A percentile compares a stretch with the other conserved stretches of the same genome.
Evolutionary conservation across 2,329 filamentous ascomycete species (phyloP).

Genomic region (Pseudogymnoascus sp.): DNA sequence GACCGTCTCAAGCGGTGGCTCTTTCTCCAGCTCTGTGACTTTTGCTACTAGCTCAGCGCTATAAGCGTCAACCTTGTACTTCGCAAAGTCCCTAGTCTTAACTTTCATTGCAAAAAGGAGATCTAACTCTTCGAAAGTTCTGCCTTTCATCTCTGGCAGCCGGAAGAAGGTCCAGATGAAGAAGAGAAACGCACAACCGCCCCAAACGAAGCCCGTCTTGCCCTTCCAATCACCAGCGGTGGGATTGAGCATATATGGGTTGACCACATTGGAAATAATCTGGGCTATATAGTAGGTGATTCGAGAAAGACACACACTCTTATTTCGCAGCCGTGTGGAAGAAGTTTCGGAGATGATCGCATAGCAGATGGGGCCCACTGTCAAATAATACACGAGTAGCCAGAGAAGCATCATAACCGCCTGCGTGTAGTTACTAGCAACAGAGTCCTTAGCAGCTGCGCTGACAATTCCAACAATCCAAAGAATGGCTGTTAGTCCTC

Average conservation of each 20-base stretch:
- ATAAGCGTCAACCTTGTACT: constrained; percentile 16
- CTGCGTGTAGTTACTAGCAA: constrained; percentile 33
- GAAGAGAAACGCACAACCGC: constrained; percentile 36
- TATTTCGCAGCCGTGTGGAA: constrained; percentile 44
- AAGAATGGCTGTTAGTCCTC: constrained; percentile 32
- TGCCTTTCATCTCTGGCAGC: constrained; percentile 36
- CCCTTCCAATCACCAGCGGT: constrained; percentile 40
- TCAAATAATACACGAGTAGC: constrained; percentile 46
- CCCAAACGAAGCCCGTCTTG: constrained; percentile 40
- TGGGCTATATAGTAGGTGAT: constrained; percentile 40
- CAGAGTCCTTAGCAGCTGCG: constrained; percentile 29
- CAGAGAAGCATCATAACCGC: constrained; percentile 42
- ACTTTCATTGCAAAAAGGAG: constrained; percentile 34
- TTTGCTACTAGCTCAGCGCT: no score
- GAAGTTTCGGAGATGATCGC: constrained; percentile 44
- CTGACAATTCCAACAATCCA: constrained; percentile 37
- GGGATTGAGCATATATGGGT: constrained; percentile 41
- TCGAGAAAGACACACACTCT: constrained; percentile 46
- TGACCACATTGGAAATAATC: constrained; percentile 39
- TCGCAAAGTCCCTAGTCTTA: constrained; percentile 26
- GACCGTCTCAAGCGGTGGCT: no score
- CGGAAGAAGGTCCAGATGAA: constrained; percentile 39
- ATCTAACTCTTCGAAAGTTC: constrained; percentile 39
- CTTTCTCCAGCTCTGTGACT: no score
- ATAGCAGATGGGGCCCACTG: constrained; percentile 47